Evolutionary conservation across 768 basidiomycete species (phyloP), one percentile per base, ranked within the genome.

Genomic region (Candolleomyces efflorescens): DNA sequence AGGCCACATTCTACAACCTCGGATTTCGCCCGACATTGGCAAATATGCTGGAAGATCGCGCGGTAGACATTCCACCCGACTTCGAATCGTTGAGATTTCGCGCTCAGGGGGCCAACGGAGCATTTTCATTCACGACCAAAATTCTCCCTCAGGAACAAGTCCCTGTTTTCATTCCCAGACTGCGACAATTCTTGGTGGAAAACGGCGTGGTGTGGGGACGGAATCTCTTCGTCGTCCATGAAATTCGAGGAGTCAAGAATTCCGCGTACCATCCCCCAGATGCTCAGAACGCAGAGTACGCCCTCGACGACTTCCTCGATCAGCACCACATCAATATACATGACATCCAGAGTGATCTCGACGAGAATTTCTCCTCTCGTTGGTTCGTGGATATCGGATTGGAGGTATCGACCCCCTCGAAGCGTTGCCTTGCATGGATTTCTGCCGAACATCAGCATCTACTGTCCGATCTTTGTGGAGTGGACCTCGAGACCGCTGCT

Each of bases 201-300:
- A 44, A 36, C 24, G 56, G 50, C 4, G 15, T 44, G 1, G 12
- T 6, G 4, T 63, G 62, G 59, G 59, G 37, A 4, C 12, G 23
- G n/a, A 23, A 37, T 17, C 41, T 63, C 18, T 53, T 63, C 22
- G 13, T 60, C 24, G 17, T 62, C 17, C 62, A 62, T 20, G 32
- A 53, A 5, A 53, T 62, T 44, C 36, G 49, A 27, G 59, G 62
- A 5, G 44, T 63, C 36, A 63, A 63, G 36, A 54, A 63, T 32
- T 23, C 41, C 10, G n/a, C 20, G 15, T 47, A 36, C 52, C 62
- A 63, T 22, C 11, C 9, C 3, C 47, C 41, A 4, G 27, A 51
- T 7, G n/a, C 1, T n/a, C 12, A 46, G 5, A 11, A 10, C 18
- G 53, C 59, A 3, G 18, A 20, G 6, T 2, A 12, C 20, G 52